Evolutionary conservation across 2,329 filamentous ascomycete species (phyloP).

Genomic region (Metarhizium humberi): DNA sequence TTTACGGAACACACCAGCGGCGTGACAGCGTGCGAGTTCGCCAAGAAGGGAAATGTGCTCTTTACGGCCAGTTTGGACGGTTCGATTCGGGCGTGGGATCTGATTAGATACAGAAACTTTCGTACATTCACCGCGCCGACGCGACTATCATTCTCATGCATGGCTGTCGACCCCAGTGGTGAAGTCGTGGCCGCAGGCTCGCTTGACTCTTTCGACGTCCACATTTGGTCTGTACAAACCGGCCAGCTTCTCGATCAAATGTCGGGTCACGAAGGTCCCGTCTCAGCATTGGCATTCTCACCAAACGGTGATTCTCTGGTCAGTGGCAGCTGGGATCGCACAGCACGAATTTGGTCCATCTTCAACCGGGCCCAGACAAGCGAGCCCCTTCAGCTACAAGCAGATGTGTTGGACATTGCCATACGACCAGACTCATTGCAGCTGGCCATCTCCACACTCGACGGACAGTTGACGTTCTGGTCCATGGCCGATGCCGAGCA

Average conservation of each 20-base stretch:
- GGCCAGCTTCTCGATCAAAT: conserved; percentile 88
- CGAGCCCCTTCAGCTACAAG: conserved; percentile 84
- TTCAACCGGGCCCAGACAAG: conserved; percentile 91
- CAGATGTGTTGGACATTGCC: conserved; percentile 79
- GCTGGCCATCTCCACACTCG: conserved; percentile 82
- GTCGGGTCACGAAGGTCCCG: conserved; percentile 86
- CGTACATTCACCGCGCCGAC: conserved; percentile 93
- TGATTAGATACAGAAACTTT: conserved; percentile 94
- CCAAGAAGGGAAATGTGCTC: conserved; percentile 88
- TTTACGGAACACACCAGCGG: conserved; percentile 95
- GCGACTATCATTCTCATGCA: conserved; percentile 80
- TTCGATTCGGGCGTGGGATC: conserved; percentile 89
- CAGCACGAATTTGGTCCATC: conserved; percentile 91
- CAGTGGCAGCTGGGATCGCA: conserved; percentile 94
- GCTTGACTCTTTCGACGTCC: conserved; percentile 91
- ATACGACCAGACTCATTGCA: conserved; percentile 87
- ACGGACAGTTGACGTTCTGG: conserved; percentile 95
- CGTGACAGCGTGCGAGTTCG: conserved; percentile 89
- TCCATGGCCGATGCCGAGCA: conserved; percentile 81
- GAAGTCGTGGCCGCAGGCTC: conserved; percentile 95
- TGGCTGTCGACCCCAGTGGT: conserved; percentile 94
- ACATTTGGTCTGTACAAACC: conserved; percentile 98
- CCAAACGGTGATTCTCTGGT: conserved; percentile 76
- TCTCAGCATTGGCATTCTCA: conserved; percentile 80
- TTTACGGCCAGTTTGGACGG: conserved; percentile 95